A percentile compares a stretch with the other conserved stretches of the same genome.
These are phyloP conservation scores for Microstegium vimineum DNA, from an alignment of 176 grass and related monocot species.

Conservation along the genomic window DNA sequence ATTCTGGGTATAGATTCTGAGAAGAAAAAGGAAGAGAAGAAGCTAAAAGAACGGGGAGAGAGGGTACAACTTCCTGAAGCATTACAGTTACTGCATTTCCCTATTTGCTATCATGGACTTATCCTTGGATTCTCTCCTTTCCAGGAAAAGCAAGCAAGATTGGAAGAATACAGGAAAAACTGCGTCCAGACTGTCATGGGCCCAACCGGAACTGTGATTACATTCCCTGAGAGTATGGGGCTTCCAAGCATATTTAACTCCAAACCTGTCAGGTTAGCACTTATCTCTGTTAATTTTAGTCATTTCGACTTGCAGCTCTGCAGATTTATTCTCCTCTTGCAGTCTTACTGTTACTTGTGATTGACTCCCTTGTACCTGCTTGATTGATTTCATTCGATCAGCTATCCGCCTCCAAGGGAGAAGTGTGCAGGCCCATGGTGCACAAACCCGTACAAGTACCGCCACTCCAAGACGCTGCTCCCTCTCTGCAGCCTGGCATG, in stretches of 20 bases:
- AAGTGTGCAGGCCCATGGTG: conserved; percentile 83
- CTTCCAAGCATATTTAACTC: conserved; percentile 74
- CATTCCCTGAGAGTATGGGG: conserved; percentile 54
- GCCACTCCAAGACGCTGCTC: conserved; percentile 81
- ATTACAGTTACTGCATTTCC: background rate
- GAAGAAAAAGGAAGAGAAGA: conserved; percentile 76
- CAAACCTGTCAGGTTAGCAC: conserved; percentile 54
- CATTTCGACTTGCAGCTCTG: background rate
- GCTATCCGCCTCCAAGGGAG: conserved; percentile 96
- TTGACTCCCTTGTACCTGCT: background rate
- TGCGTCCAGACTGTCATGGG: conserved; percentile 56
- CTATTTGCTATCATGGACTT: background rate
- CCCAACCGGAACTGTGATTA: conserved; percentile 56
- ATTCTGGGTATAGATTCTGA: conserved; percentile 72
- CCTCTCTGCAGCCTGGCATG: conserved; percentile 85
- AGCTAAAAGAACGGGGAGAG: conserved; percentile 53
- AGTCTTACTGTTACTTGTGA: background rate
- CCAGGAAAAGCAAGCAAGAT: conserved; percentile 47
- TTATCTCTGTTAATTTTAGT: background rate
- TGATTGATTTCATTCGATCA: conserved; percentile 34
- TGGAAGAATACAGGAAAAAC: conserved; percentile 45
- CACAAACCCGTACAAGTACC: conserved; percentile 91
- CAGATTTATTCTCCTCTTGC: background rate
- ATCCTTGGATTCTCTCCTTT: background rate
- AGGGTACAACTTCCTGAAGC: conserved; percentile 30